These are phyloP conservation scores for Phytophthora syringae DNA, from an alignment of 352 stramenopile species.

Conservation along the genomic window DNA sequence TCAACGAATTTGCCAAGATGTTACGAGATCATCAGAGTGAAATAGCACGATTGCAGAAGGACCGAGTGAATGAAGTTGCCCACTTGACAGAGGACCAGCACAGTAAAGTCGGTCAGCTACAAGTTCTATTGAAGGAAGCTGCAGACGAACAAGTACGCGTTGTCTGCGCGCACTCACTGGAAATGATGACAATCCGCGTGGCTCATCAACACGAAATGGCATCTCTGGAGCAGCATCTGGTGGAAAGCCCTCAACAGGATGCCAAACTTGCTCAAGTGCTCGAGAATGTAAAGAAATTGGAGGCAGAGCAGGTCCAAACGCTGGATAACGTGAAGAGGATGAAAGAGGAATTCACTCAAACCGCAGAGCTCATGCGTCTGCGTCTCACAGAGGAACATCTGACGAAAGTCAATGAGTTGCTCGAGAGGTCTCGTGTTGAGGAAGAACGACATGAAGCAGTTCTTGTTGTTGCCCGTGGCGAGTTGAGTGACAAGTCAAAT, in stretches of 20 bases:
- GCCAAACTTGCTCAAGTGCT: slow-evolving; percentile 1
- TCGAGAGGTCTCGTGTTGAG: slow-evolving; percentile 22
- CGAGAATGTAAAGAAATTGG: background rate
- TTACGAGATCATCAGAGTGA: background rate
- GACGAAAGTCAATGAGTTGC: slow-evolving; percentile 31
- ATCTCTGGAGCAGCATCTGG: slow-evolving; percentile 4
- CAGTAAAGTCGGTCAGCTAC: slow-evolving; percentile 14
- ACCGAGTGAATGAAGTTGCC: background rate
- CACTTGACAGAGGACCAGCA: slow-evolving; percentile 3
- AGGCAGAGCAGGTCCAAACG: background rate
- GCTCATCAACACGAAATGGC: slow-evolving; percentile 19
- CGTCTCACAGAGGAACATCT: slow-evolving; percentile 30
- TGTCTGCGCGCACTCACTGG: slow-evolving; percentile 22
- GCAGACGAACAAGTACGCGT: slow-evolving; percentile 25
- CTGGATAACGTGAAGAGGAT: slow-evolving; percentile 1
- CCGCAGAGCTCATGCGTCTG: slow-evolving; percentile 24
- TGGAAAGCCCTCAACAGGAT: background rate
- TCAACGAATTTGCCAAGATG: background rate
- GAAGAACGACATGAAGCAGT: slow-evolving; percentile 13
- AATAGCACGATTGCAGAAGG: background rate
- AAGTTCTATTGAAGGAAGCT: slow-evolving; percentile 13
- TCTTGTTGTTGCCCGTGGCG: slow-evolving; percentile 8
- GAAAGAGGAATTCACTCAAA: slow-evolving; percentile 21
- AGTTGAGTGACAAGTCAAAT: slow-evolving; percentile 15
- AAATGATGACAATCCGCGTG: slow-evolving; percentile 24